phyloP scores from a whole-genome alignment of 805 yeast species.

The Candida montana region DNA sequence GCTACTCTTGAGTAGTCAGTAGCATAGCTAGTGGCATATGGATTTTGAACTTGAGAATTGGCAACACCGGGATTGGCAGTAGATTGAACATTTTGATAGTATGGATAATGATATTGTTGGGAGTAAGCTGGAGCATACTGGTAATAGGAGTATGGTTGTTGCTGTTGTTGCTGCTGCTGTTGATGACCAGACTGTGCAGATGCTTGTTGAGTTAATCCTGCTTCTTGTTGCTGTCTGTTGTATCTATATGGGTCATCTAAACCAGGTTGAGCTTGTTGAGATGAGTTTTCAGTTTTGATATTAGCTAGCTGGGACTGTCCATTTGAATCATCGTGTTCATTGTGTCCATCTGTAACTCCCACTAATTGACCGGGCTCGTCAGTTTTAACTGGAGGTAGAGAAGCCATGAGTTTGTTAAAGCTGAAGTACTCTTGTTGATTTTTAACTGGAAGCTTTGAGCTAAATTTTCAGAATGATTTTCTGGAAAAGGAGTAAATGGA shows the following conservation, averaged over 20 bases:
- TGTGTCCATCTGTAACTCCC: background rate
- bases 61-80: slow-evolving; percentile 4
- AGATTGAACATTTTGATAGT: slow-evolving; percentile 14
- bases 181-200: slow-evolving; percentile 5
- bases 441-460: background rate
- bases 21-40: slow-evolving; percentile 19
- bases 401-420: too few relatives aligned
- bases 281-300: slow-evolving; percentile 2
- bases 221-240: slow-evolving; percentile 7
- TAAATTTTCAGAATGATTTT: background rate
- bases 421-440: background rate
- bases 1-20: slow-evolving; percentile 21
- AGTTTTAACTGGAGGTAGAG: background rate
- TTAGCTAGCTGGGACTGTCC: background rate
- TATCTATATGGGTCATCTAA: slow-evolving; percentile 12
- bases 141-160: slow-evolving; percentile 13
- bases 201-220: slow-evolving; percentile 1
- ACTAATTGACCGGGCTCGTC: background rate
- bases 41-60: slow-evolving; percentile 7
- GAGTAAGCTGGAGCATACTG: slow-evolving; percentile 13
- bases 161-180: slow-evolving; percentile 6
- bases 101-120: slow-evolving; percentile 21
- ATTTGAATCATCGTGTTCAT: slow-evolving; percentile 1
- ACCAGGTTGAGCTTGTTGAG: slow-evolving; percentile 1
- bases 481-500: too few relatives aligned